These are phyloP conservation scores for Epichloe gansuensis DNA, from an alignment of 2,329 filamentous ascomycete species.

Conservation along the genomic window DNA sequence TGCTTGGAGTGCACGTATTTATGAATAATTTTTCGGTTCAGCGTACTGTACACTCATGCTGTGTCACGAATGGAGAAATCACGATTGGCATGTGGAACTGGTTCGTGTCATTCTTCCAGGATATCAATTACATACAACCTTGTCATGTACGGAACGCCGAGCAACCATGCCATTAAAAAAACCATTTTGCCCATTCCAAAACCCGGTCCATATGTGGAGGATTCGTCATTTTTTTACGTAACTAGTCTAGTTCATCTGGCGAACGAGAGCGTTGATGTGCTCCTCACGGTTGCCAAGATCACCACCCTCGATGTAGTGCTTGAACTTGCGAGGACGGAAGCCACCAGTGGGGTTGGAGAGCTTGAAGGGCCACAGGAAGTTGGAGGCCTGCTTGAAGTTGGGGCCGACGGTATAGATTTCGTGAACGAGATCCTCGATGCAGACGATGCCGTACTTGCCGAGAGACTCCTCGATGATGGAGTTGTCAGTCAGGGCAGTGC, in stretches of 20 bases:
- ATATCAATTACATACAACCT: slow-evolving; percentile 27
- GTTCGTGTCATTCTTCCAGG: slow-evolving; percentile 28
- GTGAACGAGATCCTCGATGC: slow-evolving; percentile 98
- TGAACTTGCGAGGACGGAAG: slow-evolving; percentile 95
- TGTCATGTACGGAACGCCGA: slow-evolving; percentile 29
- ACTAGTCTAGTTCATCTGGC: slow-evolving; percentile 83
- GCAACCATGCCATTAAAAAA: slow-evolving; percentile 20
- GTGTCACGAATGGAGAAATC: neutral
- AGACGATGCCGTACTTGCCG: slow-evolving; percentile 98
- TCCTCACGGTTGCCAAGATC: slow-evolving; percentile 98
- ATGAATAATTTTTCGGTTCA: too few species aligned
- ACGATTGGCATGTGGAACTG: slow-evolving; percentile 18
- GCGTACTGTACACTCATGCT: too few species aligned
- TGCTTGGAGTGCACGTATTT: too few species aligned
- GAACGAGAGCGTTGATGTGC: slow-evolving; percentile 90
- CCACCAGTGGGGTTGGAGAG: slow-evolving; percentile 95
- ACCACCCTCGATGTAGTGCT: slow-evolving; percentile 97
- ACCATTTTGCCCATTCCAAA: slow-evolving; percentile 18
- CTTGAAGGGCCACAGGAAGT: slow-evolving; percentile 99
- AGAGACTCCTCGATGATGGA: slow-evolving; percentile 92
- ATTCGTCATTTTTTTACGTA: neutral
- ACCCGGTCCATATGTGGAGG: slow-evolving; percentile 14
- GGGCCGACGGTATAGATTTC: slow-evolving; percentile 98
- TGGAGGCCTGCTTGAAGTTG: slow-evolving; percentile 99
- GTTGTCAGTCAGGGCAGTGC: slow-evolving; percentile 93